These are phyloP conservation scores for Solanum acaule DNA, from an alignment of 257 asterid species.

Conservation along the genomic window DNA sequence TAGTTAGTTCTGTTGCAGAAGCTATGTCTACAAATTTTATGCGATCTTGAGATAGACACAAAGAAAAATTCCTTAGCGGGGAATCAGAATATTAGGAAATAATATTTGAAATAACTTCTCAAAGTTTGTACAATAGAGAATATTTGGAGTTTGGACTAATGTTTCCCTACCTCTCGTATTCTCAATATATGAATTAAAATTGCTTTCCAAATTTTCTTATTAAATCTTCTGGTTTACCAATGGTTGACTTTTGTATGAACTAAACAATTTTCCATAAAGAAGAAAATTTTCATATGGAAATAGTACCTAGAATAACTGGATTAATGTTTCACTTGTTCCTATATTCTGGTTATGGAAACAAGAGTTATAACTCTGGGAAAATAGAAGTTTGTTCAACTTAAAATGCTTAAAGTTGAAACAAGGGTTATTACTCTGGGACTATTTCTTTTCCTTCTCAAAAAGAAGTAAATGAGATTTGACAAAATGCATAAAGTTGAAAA, in stretches of 20 bases:
- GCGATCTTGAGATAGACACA: neutral
- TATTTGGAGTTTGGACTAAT: neutral
- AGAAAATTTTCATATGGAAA: neutral
- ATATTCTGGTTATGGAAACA: neutral
- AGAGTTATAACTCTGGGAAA: neutral
- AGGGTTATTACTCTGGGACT: neutral
- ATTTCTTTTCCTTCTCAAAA: neutral
- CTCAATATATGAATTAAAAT: neutral
- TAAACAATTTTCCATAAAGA: neutral
- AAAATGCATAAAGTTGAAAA: neutral
- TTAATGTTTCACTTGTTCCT: neutral
- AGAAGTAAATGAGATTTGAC: neutral
- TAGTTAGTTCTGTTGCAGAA: neutral
- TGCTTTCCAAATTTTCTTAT: neutral
- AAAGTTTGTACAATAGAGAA: neutral
- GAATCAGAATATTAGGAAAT: neutral
- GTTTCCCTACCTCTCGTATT: neutral
- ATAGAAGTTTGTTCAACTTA: neutral
- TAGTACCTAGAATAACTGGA: neutral
- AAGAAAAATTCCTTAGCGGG: neutral
- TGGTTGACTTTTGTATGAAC: neutral
- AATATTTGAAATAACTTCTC: neutral
- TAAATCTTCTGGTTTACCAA: neutral
- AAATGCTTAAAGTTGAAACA: neutral
- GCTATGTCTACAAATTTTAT: neutral